Evolutionary conservation across 2,329 filamentous ascomycete species (phyloP).

Genomic region (Phialophora tarda): DNA sequence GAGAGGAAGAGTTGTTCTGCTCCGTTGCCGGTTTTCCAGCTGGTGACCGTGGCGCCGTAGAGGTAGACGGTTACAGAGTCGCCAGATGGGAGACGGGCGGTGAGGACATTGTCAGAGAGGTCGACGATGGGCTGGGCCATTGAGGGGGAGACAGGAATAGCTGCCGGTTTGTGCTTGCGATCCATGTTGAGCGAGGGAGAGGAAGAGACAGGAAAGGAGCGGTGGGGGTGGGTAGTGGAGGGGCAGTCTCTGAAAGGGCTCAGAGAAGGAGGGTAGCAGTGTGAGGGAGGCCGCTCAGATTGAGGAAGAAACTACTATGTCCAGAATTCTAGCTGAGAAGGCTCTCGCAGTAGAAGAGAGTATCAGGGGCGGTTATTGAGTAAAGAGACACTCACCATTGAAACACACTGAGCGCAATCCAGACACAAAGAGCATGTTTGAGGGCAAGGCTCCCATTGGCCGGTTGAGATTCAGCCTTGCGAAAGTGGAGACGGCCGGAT

Average conservation of each 20-base stretch:
- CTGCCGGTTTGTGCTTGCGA: slow-evolving; percentile 80
- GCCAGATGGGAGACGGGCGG: slow-evolving; percentile 81
- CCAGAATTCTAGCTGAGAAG: not conserved
- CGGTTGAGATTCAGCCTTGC: slow-evolving; percentile 11
- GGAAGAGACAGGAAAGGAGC: not conserved
- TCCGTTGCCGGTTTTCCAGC: slow-evolving; percentile 83
- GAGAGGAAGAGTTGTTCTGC: slow-evolving; percentile 87
- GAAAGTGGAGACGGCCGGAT: slow-evolving; percentile 11
- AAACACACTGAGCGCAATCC: not conserved
- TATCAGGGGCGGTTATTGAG: not conserved
- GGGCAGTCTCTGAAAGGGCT: not conserved
- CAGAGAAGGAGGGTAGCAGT: no score
- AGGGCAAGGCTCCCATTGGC: slow-evolving; percentile 3
- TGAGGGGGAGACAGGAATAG: slow-evolving; percentile 74
- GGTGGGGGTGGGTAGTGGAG: slow-evolving; percentile 10
- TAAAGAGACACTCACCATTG: not conserved
- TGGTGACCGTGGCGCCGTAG: slow-evolving; percentile 89
- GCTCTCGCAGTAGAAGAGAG: not conserved
- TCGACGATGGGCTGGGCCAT: slow-evolving; percentile 78
- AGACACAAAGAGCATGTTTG: not conserved
- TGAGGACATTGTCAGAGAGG: slow-evolving; percentile 74
- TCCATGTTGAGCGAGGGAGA: slow-evolving; percentile 60
- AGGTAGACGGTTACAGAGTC: slow-evolving; percentile 85
- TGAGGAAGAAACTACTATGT: not conserved
- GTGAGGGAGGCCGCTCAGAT: not conserved